Conservation (phyloP, 2,329 filamentous ascomycete species). For the Talaromyces sp. region DNA sequence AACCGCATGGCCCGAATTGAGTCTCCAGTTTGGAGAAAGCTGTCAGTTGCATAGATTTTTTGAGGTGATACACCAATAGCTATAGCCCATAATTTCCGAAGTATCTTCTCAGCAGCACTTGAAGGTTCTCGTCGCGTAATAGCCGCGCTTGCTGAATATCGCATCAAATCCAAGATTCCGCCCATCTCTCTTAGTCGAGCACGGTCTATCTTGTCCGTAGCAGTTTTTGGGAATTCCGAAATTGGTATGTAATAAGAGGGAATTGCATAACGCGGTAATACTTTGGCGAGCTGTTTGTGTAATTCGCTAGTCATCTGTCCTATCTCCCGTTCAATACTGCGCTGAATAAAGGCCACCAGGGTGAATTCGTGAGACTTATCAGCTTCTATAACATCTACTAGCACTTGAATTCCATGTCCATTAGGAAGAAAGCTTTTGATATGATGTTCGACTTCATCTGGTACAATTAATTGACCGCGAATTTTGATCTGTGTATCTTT, state of each 20-base stretch:
- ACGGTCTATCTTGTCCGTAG: slow-evolving; percentile 11
- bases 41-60: slow-evolving; percentile 24
- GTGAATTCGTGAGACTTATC: background rate
- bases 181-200: slow-evolving; percentile 2
- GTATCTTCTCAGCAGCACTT: background rate
- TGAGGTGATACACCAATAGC: slow-evolving; percentile 38
- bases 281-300: background rate
- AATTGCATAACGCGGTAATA: slow-evolving; percentile 14
- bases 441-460: slow-evolving; percentile 30
- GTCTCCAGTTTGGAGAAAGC: slow-evolving; percentile 31
- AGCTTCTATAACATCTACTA: slow-evolving; percentile 2
- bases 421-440: background rate
- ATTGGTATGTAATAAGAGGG: slow-evolving; percentile 17
- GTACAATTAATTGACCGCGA: slow-evolving; percentile 34
- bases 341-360: slow-evolving; percentile 6
- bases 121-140: background rate
- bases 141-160: background rate
- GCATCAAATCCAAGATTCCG: background rate
- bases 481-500: slow-evolving; percentile 36
- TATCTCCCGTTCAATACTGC: background rate
- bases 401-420: background rate
- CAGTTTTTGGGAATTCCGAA: slow-evolving; percentile 10
- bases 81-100: slow-evolving; percentile 10
- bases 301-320: background rate
- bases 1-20: slow-evolving; percentile 30